Percentiles rank a stretch among this genome's conserved stretches.
Conservation (phyloP, 1,284 basidiomycete species). For the Cerioporus squamosus region DNA sequence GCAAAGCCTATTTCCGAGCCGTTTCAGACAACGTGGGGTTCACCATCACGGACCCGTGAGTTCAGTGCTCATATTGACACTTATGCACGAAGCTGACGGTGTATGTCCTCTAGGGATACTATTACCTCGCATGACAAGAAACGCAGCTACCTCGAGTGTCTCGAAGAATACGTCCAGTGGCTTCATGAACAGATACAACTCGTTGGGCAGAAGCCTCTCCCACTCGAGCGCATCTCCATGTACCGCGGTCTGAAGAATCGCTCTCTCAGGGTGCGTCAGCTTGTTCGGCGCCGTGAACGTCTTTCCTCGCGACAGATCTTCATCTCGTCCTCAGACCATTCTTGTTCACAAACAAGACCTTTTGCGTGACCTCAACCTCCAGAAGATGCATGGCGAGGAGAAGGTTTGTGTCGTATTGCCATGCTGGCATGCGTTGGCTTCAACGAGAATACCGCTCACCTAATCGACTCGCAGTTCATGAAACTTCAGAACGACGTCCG, state of each 20-base stretch:
- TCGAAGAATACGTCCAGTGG: constrained; percentile 71
- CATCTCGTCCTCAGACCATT: constrained; percentile 39
- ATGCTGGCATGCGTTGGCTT: too few relatives aligned
- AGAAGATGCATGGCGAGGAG: constrained; percentile 55
- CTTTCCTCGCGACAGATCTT: not conserved
- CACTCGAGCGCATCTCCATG: constrained; percentile 56
- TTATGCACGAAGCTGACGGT: not conserved
- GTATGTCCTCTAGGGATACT: constrained; percentile 49
- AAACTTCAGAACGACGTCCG: constrained; percentile 27
- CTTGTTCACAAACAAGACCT: constrained; percentile 69
- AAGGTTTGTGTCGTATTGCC: constrained; percentile 42
- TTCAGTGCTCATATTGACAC: constrained; percentile 8
- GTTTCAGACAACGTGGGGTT: constrained; percentile 60
- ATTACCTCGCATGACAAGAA: constrained; percentile 81
- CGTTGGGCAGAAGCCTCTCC: constrained; percentile 49
- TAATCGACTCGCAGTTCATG: constrained; percentile 29
- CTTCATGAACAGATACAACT: constrained; percentile 63
- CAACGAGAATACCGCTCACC: not conserved
- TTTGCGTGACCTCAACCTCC: constrained; percentile 50
- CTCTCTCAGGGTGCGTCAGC: constrained; percentile 47
- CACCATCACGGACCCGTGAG: constrained; percentile 61
- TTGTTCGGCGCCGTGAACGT: not conserved
- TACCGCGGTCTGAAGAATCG: constrained; percentile 62
- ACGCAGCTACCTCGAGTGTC: constrained; percentile 67
- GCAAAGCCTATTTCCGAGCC: constrained; percentile 56